A percentile compares a stretch with the other conserved stretches of the same genome.
phyloP scores from a whole-genome alignment of 257 asterid genomes.

The Vinca minor region DNA sequence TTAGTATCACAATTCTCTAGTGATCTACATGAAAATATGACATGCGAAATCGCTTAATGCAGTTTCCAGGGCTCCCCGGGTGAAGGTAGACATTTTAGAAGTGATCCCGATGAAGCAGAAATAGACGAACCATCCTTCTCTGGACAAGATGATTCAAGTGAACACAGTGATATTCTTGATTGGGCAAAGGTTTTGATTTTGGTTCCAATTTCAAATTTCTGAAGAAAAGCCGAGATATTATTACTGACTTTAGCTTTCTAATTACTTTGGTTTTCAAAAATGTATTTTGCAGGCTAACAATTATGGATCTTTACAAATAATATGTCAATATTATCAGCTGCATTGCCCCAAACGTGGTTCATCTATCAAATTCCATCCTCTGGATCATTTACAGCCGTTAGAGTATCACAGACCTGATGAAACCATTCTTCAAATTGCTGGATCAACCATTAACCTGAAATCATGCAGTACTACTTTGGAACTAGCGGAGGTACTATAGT shows the following conservation, averaged over 20 bases:
- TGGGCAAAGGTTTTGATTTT: constrained; percentile 82
- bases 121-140: constrained; percentile 87
- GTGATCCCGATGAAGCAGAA: constrained; percentile 66
- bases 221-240: not conserved
- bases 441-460: constrained; percentile 72
- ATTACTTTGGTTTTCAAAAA: not conserved
- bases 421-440: constrained; percentile 56
- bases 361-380: constrained; percentile 68
- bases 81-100: constrained; percentile 69
- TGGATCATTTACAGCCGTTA: constrained; percentile 88
- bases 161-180: constrained; percentile 72
- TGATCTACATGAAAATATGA: too few species aligned
- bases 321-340: constrained; percentile 69
- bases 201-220: constrained; percentile 5
- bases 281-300: constrained; percentile 53
- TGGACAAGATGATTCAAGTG: constrained; percentile 76
- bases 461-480: constrained; percentile 85
- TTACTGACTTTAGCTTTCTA: not conserved
- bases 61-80: constrained; percentile 82
- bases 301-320: constrained; percentile 77
- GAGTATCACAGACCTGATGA: constrained; percentile 84
- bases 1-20: too few species aligned
- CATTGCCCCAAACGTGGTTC: constrained; percentile 73
- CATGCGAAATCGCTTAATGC: constrained; percentile 17
- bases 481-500: constrained; percentile 65